A percentile compares a stretch with the other conserved stretches of the same genome.
Conservation (phyloP, 2,329 filamentous ascomycete genomes). For the Elsinoe arachidis region DNA sequence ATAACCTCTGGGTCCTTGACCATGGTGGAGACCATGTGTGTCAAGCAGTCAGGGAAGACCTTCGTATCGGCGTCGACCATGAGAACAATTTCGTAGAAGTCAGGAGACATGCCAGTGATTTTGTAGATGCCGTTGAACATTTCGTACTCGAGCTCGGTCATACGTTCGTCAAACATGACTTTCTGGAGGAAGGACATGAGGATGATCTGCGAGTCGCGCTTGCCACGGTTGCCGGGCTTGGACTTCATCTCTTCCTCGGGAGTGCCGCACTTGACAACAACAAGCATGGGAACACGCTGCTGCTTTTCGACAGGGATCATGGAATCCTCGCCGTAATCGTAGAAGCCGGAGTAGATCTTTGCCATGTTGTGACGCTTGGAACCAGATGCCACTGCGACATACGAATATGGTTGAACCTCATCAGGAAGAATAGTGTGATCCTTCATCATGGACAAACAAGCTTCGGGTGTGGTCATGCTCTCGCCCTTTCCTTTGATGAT, state of each 20-base stretch:
- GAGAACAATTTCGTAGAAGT: slow-evolving; percentile 95
- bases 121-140: slow-evolving; percentile 99
- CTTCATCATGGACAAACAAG: slow-evolving; percentile 87
- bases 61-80: slow-evolving; percentile 99
- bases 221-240: slow-evolving; percentile 95
- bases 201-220: slow-evolving; percentile 97
- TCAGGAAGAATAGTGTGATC: slow-evolving; percentile 72
- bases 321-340: slow-evolving; percentile 82
- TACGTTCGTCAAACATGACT: slow-evolving; percentile 99
- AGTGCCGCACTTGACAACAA: slow-evolving; percentile 91
- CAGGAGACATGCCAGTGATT: slow-evolving; percentile 93
- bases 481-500: slow-evolving; percentile 96
- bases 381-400: slow-evolving; percentile 90
- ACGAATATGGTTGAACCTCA: slow-evolving; percentile 84
- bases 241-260: slow-evolving; percentile 70
- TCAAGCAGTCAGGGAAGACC: slow-evolving; percentile 95
- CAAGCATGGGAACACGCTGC: slow-evolving; percentile 95
- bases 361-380: slow-evolving; percentile 99
- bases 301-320: slow-evolving; percentile 76
- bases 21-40: slow-evolving; percentile 98
- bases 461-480: slow-evolving; percentile 75
- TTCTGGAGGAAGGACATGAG: slow-evolving; percentile 99
- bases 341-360: slow-evolving; percentile 96
- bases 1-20: slow-evolving; percentile 98
- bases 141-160: slow-evolving; percentile 98